Evolutionary conservation across 2,329 filamentous ascomycete species (phyloP).

Genomic region (Ophiostoma ips): DNA sequence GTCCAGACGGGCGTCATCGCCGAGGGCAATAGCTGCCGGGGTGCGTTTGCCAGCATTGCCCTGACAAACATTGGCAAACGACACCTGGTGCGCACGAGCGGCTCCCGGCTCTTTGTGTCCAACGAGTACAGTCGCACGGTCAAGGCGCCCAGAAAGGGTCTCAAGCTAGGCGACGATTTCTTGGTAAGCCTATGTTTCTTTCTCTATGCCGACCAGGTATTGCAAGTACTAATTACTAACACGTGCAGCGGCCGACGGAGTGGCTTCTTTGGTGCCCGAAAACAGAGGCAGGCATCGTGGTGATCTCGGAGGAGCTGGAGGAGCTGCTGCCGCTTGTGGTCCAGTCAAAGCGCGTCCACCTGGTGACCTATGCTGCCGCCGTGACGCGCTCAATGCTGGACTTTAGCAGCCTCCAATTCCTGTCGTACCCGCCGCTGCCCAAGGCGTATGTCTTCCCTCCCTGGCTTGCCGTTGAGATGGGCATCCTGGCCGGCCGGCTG

Average conservation of each 20-base stretch:
- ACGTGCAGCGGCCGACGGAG: slow-evolving; percentile 31
- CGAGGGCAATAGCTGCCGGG: not conserved
- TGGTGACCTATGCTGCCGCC: slow-evolving; percentile 42
- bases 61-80: slow-evolving; percentile 1
- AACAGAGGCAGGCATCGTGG: slow-evolving; percentile 35
- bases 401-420: slow-evolving; percentile 42
- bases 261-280: slow-evolving; percentile 46
- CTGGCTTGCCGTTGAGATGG: slow-evolving; percentile 45
- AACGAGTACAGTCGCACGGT: slow-evolving; percentile 36
- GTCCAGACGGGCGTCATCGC: slow-evolving; percentile 5
- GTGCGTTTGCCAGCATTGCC: slow-evolving; percentile 3
- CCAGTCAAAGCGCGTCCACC: slow-evolving; percentile 14
- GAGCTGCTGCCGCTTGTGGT: slow-evolving; percentile 32
- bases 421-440: slow-evolving; percentile 34
- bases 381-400: slow-evolving; percentile 44
- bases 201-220: too few relatives aligned
- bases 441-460: slow-evolving; percentile 26
- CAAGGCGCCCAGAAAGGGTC: slow-evolving; percentile 14
- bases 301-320: slow-evolving; percentile 52
- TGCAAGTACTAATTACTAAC: slow-evolving; percentile 10
- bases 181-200: slow-evolving; percentile 10
- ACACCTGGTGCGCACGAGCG: slow-evolving; percentile 3
- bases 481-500: slow-evolving; percentile 44
- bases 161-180: slow-evolving; percentile 20
- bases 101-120: slow-evolving; percentile 23